Base-by-base conservation (phyloP, 2,329 filamentous ascomycete genomes). In the Aspergillus clavatus region DNA sequence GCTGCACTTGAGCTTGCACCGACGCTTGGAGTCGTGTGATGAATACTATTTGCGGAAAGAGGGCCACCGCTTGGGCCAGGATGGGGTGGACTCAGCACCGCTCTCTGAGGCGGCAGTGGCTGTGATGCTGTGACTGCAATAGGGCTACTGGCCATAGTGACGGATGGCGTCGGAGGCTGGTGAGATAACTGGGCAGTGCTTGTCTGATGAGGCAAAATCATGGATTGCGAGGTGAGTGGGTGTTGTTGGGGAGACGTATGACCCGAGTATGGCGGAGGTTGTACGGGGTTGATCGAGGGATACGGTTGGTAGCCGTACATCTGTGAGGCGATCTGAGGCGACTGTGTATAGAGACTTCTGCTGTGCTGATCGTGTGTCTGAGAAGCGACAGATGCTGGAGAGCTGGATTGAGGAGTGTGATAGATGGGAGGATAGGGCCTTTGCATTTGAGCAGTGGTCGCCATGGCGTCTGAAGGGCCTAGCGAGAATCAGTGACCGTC, bases 321-420 rank as follows among this genome's bases (percentile, higher is more conserved):
- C 27, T 86, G 83, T 56, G 86, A 87, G 57, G 87, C 80, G 69
- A 94, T 81, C 67, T 93, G 87, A 45, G 86, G 82, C 40, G 86
- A 84, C 60, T 90, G 86, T 27, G 82, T 84, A 69, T 96, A 97
- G 64, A 97, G 80, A 59, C 82, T 84, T 57, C 90, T 79, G 46
- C 74, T 77, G 72, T 95, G 88, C 62, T 91, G 88, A 63, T 97
- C 91, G 70, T 95, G 89, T 45, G 83, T 80, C 46, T 89, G 88
- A 26, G 91, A 96, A 52, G 90, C 87, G 59, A 96, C 90, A 40
- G 90, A 95, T 29, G 89, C 88, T 39, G 91, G 91, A 44, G 91
- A 95, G 70, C 91, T 95, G 45, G 90, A 95, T 72, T 96, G 90
- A 44, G 90, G 89, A 14, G 90, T 94, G 69, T 96, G 88, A 67